Evolutionary conservation across 2,329 filamentous ascomycete species (phyloP).

Genomic region (Juglanconis sp.): DNA sequence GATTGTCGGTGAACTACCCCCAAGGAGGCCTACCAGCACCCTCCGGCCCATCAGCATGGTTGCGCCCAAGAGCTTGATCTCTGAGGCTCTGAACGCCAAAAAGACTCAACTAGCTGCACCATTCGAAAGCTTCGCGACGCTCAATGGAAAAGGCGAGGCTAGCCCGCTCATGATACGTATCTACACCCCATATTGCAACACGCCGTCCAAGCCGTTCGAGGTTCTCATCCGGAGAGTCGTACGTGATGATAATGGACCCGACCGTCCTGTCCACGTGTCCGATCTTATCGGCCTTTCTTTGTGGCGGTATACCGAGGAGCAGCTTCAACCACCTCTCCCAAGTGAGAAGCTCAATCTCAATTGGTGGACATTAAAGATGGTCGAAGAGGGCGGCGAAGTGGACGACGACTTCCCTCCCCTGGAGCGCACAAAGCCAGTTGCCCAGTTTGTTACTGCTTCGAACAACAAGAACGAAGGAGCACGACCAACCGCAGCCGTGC

Average conservation of each 20-base stretch:
- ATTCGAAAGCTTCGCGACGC: conserved; percentile 71
- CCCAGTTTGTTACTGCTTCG: conserved; percentile 51
- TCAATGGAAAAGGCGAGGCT: conserved; percentile 75
- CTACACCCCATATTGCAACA: conserved; percentile 68
- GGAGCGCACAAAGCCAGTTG: conserved; percentile 69
- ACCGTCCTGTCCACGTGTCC: conserved; percentile 66
- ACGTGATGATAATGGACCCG: conserved; percentile 61
- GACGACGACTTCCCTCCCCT: conserved; percentile 82
- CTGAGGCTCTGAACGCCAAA: conserved; percentile 70
- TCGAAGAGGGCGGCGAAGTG: conserved; percentile 78
- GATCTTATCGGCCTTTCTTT: conserved; percentile 80
- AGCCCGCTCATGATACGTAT: conserved; percentile 75
- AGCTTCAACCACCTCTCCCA: conserved; percentile 63
- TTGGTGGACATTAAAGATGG: conserved; percentile 79
- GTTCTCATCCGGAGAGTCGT: conserved; percentile 68
- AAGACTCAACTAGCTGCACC: conserved; percentile 67
- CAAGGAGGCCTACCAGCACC: conserved; percentile 65
- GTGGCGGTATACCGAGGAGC: conserved; percentile 76
- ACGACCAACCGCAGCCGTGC: conserved; percentile 44
- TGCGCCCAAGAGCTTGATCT: conserved; percentile 68
- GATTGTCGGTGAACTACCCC: conserved; percentile 64
- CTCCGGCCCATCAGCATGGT: conserved; percentile 63
- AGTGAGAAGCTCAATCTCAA: conserved; percentile 72
- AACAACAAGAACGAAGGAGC: conserved; percentile 19
- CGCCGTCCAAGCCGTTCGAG: conserved; percentile 63